Evolutionary conservation across 257 asterid species (phyloP), one percentile per base, ranked within the genome.

Genomic region (Perilla frutescens): DNA sequence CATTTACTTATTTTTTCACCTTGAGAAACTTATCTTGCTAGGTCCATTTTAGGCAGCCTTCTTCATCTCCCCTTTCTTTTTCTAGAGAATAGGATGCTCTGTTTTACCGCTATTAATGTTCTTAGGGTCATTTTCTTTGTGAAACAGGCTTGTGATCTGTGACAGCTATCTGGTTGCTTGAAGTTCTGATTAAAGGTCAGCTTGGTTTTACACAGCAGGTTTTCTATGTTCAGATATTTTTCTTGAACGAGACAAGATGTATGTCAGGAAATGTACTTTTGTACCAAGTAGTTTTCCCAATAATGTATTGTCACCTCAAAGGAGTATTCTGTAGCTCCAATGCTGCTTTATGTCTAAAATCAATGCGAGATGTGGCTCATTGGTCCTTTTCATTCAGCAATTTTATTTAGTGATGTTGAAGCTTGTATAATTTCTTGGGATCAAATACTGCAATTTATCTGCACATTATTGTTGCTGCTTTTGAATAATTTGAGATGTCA

Each of bases 141-240:
- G 58, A 29, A 66, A 67, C 83, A 82, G 84, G 81, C 44, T 67
- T 55, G 43, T 64, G 75, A 76, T 79, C 57, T 62, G 69, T 8
- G 75, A 62, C 29, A 53, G 59, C 66, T 57, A 43, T 5, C 63
- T 82, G 73, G 77, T 73, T 78, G 79, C 79, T 62, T 40, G 74
- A 68, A 53, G 70, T 43, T 49, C 48, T 26, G 51, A 20, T 58
- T 64, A 73, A 70, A 67, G 72, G 69, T 56, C 76, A 32, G 41
- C 70, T 72, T 59, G 62, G 78, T 55, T 81, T 57, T 63, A 40
- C 0, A 15, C 37, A 5, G 53, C 54, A 36, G 62, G 44, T 44
- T 79, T 54, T 66, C 55, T 66, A 47, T 60, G 40, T 40, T 41
- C 47, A 51, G 60, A 60, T 48, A 55, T 39, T 8, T 58, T 55